These are phyloP conservation scores for Saururus chinensis DNA, from an alignment of 164 flowering plant species.

Conservation along the genomic window DNA sequence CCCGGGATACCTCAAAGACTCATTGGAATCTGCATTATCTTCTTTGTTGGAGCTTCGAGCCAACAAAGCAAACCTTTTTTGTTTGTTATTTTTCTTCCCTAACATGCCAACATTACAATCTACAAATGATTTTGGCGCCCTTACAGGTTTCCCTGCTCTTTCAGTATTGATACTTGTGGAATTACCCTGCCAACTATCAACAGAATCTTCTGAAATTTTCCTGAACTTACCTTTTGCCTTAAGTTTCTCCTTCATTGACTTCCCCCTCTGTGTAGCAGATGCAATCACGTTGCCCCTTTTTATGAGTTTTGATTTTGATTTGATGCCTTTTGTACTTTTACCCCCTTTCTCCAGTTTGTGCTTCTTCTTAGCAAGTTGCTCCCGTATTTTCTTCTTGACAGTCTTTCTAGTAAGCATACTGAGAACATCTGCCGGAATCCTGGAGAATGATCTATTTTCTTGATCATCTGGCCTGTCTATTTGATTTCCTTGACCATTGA, in stretches of 20 bases:
- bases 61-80: conserved; percentile 63
- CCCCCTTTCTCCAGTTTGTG: conserved; percentile 18
- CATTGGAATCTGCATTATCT: conserved; percentile 41
- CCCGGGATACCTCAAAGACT: conserved; percentile 66
- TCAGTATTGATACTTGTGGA: conserved; percentile 5
- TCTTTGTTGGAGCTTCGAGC: conserved; percentile 57
- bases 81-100: conserved; percentile 48
- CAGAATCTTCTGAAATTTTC: conserved; percentile 5
- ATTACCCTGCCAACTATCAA: conserved; percentile 6
- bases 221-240: conserved; percentile 5
- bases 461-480: conserved; percentile 2
- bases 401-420: conserved; percentile 71
- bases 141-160: conserved; percentile 7
- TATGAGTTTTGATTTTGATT: background rate
- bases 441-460: conserved; percentile 30
- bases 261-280: conserved; percentile 26
- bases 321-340: conserved; percentile 15
- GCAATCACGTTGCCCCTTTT: background rate
- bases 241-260: conserved; percentile 23
- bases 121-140: conserved; percentile 17
- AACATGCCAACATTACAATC: conserved; percentile 17
- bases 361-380: conserved; percentile 5
- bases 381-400: conserved; percentile 45
- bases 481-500: conserved; percentile 13
- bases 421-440: conserved; percentile 51